These are phyloP conservation scores for Coelastrella sp. DNA, from an alignment of 139 green algal species.

Conservation along the genomic window DNA sequence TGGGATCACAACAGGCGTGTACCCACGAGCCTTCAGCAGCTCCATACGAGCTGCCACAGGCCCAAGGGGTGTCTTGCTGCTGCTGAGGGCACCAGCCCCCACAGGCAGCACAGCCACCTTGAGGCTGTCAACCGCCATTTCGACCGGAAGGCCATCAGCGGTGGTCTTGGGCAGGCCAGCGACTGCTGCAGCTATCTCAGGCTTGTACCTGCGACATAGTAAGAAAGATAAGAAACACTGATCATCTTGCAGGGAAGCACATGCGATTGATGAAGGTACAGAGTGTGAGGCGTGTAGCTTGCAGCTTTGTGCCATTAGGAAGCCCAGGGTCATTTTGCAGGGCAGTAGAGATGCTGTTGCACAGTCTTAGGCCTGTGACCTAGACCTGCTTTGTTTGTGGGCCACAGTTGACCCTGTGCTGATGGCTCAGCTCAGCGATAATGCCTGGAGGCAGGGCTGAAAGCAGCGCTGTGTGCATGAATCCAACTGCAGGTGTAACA, in stretches of 20 bases:
- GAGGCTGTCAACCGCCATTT: conserved; percentile 53
- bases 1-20: conserved; percentile 36
- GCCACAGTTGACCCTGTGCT: no score
- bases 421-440: no score
- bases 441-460: no score
- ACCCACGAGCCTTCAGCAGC: conserved; percentile 58
- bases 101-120: conserved; percentile 61
- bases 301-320: neutral
- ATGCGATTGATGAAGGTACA: neutral
- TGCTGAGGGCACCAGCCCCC: conserved; percentile 38
- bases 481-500: no score
- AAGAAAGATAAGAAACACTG: no score
- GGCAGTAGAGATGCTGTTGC: no score
- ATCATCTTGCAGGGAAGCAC: no score
- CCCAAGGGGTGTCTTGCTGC: conserved; percentile 51
- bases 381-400: no score
- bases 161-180: conserved; percentile 40
- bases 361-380: no score
- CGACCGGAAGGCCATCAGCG: conserved; percentile 53
- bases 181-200: conserved; percentile 57
- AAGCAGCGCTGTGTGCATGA: no score
- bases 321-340: no score
- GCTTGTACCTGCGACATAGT: conserved; percentile 58
- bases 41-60: conserved; percentile 39
- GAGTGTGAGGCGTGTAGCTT: neutral